Evolutionary conservation across 2,329 filamentous ascomycete genomes (phyloP).

Genomic region (Fusarium palustre): DNA sequence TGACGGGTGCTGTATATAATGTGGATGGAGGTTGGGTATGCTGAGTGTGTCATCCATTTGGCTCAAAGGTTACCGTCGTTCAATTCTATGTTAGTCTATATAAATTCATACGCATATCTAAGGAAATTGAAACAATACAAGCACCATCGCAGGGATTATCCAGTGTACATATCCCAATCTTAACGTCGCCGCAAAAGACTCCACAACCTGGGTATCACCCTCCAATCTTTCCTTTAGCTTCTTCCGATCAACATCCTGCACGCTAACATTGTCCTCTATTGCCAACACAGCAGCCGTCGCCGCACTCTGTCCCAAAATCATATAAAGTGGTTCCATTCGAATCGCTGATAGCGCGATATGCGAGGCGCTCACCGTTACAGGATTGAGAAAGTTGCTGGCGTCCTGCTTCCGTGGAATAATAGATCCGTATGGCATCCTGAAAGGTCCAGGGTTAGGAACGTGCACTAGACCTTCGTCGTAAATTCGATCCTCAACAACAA

Average conservation of each 20-base stretch:
- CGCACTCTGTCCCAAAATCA: constrained; percentile 35
- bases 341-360: constrained; percentile 28
- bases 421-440: constrained; percentile 16
- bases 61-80: neutral
- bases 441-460: constrained; percentile 16
- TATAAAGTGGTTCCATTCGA: constrained; percentile 36
- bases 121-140: neutral
- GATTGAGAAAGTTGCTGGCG: constrained; percentile 31
- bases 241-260: constrained; percentile 28
- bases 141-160: too few relatives aligned
- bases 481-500: constrained; percentile 16
- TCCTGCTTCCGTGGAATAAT: constrained; percentile 13
- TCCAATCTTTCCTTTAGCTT: constrained; percentile 8
- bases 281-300: constrained; percentile 29
- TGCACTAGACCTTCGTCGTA: constrained; percentile 29
- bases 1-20: constrained; percentile 50
- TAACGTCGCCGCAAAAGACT: neutral
- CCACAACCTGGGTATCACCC: constrained; percentile 17
- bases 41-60: neutral
- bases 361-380: constrained; percentile 27
- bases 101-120: too few relatives aligned
- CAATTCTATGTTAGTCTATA: neutral
- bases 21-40: constrained; percentile 55
- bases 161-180: neutral
- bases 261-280: constrained; percentile 21